Conservation (phyloP, 768 basidiomycete genomes). For the Russula dissimulans region DNA sequence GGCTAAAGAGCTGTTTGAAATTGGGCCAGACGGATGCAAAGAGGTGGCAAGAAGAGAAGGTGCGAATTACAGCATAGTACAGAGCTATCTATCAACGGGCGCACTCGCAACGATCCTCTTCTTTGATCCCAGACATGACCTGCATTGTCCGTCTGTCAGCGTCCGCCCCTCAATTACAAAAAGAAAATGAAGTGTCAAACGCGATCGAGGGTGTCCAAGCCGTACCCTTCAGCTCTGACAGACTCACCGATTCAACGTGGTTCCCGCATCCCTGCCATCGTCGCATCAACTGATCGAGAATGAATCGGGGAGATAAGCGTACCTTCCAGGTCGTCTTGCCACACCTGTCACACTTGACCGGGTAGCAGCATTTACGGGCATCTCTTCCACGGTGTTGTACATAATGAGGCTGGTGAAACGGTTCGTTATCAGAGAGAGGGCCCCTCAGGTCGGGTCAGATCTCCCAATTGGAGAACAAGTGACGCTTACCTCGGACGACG, state of each 20-base stretch:
- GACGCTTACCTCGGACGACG: background rate
- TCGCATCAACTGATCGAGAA: background rate
- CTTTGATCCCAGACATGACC: constrained; percentile 44
- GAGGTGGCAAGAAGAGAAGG: too few species aligned
- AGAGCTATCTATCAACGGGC: constrained; percentile 18
- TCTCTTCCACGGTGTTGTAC: background rate
- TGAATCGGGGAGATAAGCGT: background rate
- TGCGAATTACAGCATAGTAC: too few species aligned
- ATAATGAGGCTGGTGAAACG: background rate
- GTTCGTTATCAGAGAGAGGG: background rate
- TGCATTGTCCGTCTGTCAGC: constrained; percentile 15
- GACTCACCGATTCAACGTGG: constrained; percentile 19
- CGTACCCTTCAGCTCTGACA: too few species aligned
- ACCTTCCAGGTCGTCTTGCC: constrained; percentile 27
- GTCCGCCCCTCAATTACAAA: background rate
- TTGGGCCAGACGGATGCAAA: background rate
- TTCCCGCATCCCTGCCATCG: constrained; percentile 17
- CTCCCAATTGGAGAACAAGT: background rate
- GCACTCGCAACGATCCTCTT: constrained; percentile 41
- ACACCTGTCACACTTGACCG: constrained; percentile 22
- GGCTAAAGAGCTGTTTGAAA: background rate
- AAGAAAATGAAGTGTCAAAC: background rate
- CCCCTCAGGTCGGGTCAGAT: background rate
- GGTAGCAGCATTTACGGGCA: constrained; percentile 21
- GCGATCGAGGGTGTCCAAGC: background rate